A percentile compares a stretch with the other conserved stretches of the same genome.
Evolutionary conservation across 2,329 filamentous ascomycete genomes (phyloP).

Genomic region (Thielaviopsis euricoi): DNA sequence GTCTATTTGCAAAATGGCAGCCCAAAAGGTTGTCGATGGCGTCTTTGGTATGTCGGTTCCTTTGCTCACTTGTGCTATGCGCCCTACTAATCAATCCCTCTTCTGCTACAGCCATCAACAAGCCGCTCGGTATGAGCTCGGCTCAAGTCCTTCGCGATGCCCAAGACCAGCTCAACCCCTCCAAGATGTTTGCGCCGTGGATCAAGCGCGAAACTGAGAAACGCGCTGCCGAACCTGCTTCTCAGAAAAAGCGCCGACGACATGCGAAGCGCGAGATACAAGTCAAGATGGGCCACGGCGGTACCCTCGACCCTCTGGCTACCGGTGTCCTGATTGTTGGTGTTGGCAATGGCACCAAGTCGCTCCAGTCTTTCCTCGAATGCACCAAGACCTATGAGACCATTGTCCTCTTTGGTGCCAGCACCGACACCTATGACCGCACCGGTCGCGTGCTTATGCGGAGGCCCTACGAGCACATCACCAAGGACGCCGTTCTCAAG

Average conservation of each 20-base stretch:
- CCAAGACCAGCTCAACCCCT: conserved; percentile 70
- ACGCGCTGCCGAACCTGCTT: conserved; percentile 38
- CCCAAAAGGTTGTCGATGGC: conserved; percentile 36
- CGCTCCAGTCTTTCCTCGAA: conserved; percentile 57
- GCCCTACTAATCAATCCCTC: conserved; percentile 1
- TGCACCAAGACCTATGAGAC: conserved; percentile 93
- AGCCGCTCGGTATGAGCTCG: conserved; percentile 73
- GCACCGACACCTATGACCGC: conserved; percentile 82
- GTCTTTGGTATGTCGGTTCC: conserved; percentile 33
- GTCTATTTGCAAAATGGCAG: conserved; percentile 32
- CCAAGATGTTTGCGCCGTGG: conserved; percentile 61
- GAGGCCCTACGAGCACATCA: conserved; percentile 65
- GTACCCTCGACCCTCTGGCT: conserved; percentile 84
- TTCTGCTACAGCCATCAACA: conserved; percentile 59
- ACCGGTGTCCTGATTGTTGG: conserved; percentile 86
- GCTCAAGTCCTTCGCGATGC: conserved; percentile 82
- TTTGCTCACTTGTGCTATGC: conserved; percentile 2
- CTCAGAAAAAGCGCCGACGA: conserved; percentile 42
- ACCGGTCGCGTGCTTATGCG: conserved; percentile 68
- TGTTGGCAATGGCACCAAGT: conserved; percentile 75
- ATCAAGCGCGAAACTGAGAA: conserved; percentile 44
- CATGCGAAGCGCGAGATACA: conserved; percentile 42
- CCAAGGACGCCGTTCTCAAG: conserved; percentile 59
- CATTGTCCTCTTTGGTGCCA: conserved; percentile 74
- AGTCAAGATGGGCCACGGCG: conserved; percentile 92